phyloP scores from a whole-genome alignment of 495 filamentous ascomycete genomes.

The Penicillium silybi region DNA sequence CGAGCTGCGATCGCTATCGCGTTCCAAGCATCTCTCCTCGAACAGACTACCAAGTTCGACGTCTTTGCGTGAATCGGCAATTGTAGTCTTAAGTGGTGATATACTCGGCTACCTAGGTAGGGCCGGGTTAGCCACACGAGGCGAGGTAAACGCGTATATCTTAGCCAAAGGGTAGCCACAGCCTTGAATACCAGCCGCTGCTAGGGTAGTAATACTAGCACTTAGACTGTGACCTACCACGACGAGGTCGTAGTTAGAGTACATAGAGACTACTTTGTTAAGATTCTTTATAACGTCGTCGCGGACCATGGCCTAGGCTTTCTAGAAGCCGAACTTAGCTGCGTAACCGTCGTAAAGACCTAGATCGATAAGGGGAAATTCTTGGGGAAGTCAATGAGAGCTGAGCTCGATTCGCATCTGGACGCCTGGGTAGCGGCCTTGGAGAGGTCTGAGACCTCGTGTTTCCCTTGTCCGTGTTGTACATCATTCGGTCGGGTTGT shows the following conservation, averaged over 20 bases:
- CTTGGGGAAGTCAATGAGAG: background rate
- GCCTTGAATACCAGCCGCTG: conserved; percentile 52
- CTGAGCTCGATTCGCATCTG: no score
- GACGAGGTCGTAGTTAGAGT: conserved; percentile 51
- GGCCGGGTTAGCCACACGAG: conserved; percentile 56
- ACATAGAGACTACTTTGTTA: conserved; percentile 14
- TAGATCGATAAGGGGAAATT: conserved; percentile 32
- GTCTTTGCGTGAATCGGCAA: conserved; percentile 63
- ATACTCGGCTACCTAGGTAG: conserved; percentile 50
- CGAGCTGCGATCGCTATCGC: no score
- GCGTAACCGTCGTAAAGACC: conserved; percentile 46
- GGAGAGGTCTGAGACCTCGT: no score
- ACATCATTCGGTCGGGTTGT: no score
- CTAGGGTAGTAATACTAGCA: conserved; percentile 57
- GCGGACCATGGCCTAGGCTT: conserved; percentile 44
- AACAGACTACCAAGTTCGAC: conserved; percentile 38
- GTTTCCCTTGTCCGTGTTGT: no score
- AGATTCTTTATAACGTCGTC: conserved; percentile 35
- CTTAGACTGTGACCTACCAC: conserved; percentile 64
- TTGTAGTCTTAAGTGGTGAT: conserved; percentile 51
- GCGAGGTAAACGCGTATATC: conserved; percentile 63
- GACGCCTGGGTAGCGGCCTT: no score
- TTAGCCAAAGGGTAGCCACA: conserved; percentile 30
- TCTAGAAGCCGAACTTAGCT: conserved; percentile 52
- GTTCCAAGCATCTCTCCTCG: no score